Percentiles rank a stretch among this genome's conserved stretches.
Evolutionary conservation across 1,284 basidiomycete species (phyloP).

Genomic region (Fereydounia khargensis): DNA sequence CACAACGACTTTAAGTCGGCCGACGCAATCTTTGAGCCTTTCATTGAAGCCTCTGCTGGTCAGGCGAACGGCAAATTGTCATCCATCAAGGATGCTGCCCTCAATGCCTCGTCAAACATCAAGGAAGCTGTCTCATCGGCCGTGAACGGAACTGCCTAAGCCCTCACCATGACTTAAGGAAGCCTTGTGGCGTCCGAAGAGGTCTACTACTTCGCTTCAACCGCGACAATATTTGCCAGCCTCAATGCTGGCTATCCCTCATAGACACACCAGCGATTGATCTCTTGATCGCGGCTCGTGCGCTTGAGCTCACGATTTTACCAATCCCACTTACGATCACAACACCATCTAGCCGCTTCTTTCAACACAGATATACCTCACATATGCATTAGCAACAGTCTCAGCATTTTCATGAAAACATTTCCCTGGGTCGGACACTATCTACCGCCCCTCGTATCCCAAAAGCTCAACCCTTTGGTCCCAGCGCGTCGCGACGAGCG

Average conservation of each 20-base stretch:
- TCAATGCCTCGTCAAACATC: too few species aligned
- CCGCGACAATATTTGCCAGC: conserved; percentile 26
- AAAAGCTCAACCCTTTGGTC: too few species aligned
- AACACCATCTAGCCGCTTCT: conserved; percentile 26
- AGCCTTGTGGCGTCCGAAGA: not conserved
- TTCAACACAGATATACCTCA: too few species aligned
- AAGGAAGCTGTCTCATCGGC: conserved; percentile 10
- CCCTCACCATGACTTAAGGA: not conserved
- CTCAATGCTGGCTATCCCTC: too few species aligned
- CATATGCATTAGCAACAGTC: conserved; percentile 21
- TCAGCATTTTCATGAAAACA: conserved; percentile 9
- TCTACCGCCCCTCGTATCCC: conserved; percentile 5
- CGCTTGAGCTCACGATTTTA: too few species aligned
- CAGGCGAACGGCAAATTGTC: conserved; percentile 9
- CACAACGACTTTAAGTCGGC: conserved; percentile 49
- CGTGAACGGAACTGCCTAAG: conserved; percentile 10
- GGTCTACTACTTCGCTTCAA: conserved; percentile 3
- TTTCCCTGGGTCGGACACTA: conserved; percentile 2
- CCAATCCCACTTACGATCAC: too few species aligned
- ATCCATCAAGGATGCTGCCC: too few species aligned
- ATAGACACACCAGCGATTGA: too few species aligned
- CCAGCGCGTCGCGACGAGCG: too few species aligned
- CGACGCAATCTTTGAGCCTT: conserved; percentile 52
- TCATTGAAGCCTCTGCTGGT: conserved; percentile 16
- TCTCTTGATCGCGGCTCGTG: too few species aligned